Conservation (phyloP, 495 filamentous ascomycete species). For the Jackrogersella multiformis region DNA sequence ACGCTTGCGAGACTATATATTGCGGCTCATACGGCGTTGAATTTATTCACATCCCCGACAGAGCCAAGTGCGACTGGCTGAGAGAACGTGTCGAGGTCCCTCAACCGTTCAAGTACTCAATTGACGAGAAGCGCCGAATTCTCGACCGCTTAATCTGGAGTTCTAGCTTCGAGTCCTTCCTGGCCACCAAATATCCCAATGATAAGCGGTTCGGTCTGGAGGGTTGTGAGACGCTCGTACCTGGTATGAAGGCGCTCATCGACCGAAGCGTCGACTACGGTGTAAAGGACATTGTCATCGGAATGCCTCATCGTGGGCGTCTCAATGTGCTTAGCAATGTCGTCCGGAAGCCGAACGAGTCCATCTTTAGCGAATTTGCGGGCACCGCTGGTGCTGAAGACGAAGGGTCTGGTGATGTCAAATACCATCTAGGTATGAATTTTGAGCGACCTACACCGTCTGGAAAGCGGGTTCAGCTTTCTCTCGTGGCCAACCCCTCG, state of each 20-base stretch:
- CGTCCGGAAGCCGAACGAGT: slow-evolving; percentile 98
- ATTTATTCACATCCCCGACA: slow-evolving; percentile 98
- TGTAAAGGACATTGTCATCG: slow-evolving; percentile 98
- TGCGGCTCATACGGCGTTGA: slow-evolving; percentile 96
- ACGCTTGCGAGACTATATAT: slow-evolving; percentile 92
- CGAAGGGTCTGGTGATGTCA: slow-evolving; percentile 98
- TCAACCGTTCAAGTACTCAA: slow-evolving; percentile 90
- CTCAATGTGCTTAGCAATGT: slow-evolving; percentile 98
- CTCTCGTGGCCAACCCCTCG: slow-evolving; percentile 96
- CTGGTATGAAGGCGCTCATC: slow-evolving; percentile 99
- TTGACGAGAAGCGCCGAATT: slow-evolving; percentile 97
- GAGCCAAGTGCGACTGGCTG: slow-evolving; percentile 98
- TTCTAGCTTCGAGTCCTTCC: slow-evolving; percentile 93
- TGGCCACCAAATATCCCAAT: slow-evolving; percentile 97
- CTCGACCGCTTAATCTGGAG: slow-evolving; percentile 98
- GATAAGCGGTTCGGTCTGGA: slow-evolving; percentile 99
- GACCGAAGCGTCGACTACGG: slow-evolving; percentile 98
- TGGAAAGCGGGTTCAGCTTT: slow-evolving; percentile 97
- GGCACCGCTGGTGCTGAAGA: slow-evolving; percentile 88
- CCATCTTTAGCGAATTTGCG: slow-evolving; percentile 98
- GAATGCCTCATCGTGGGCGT: slow-evolving; percentile 98
- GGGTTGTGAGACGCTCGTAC: slow-evolving; percentile 94
- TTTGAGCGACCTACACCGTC: slow-evolving; percentile 98
- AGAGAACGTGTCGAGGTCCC: slow-evolving; percentile 93
- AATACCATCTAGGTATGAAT: slow-evolving; percentile 99